A percentile compares a stretch with the other conserved stretches of the same genome.
These are phyloP conservation scores for Calonectria pseudoturangicola DNA, from an alignment of 2,329 filamentous ascomycete species.

Conservation along the genomic window DNA sequence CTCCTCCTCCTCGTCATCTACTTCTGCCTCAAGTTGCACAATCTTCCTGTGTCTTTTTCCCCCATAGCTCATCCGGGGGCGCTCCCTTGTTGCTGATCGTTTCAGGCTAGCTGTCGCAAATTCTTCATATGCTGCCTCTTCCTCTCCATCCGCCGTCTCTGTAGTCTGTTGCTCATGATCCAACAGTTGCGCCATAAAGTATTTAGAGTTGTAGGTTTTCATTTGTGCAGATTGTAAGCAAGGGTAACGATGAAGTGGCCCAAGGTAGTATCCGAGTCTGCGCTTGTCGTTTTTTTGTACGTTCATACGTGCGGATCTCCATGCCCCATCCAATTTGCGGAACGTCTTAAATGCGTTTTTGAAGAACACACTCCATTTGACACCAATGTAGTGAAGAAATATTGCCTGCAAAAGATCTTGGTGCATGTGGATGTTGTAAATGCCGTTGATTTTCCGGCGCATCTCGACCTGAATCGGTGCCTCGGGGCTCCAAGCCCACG, in stretches of 20 bases:
- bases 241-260: constrained; percentile 33
- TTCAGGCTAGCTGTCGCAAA: constrained; percentile 28
- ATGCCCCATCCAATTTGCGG: constrained; percentile 58
- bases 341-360: constrained; percentile 60
- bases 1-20: constrained; percentile 12
- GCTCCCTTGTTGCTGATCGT: not conserved
- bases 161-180: constrained; percentile 52
- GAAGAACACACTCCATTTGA: constrained; percentile 67
- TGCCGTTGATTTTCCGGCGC: constrained; percentile 68
- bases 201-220: constrained; percentile 60
- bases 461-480: constrained; percentile 63
- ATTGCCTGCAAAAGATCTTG: constrained; percentile 71
- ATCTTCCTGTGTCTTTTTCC: too few relatives aligned
- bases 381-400: constrained; percentile 70
- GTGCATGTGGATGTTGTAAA: constrained; percentile 71
- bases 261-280: constrained; percentile 62
- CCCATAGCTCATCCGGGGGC: too few relatives aligned
- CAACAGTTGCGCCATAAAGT: constrained; percentile 68
- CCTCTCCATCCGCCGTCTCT: constrained; percentile 59
- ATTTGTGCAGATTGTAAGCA: constrained; percentile 58
- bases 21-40: not conserved
- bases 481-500: constrained; percentile 67
- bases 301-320: constrained; percentile 57
- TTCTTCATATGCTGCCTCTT: constrained; percentile 60
- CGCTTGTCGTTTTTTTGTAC: constrained; percentile 57